A percentile compares a stretch with the other conserved stretches of the same genome.
Evolutionary conservation across 345 rosid species (phyloP).

Genomic region (Salix udensis): DNA sequence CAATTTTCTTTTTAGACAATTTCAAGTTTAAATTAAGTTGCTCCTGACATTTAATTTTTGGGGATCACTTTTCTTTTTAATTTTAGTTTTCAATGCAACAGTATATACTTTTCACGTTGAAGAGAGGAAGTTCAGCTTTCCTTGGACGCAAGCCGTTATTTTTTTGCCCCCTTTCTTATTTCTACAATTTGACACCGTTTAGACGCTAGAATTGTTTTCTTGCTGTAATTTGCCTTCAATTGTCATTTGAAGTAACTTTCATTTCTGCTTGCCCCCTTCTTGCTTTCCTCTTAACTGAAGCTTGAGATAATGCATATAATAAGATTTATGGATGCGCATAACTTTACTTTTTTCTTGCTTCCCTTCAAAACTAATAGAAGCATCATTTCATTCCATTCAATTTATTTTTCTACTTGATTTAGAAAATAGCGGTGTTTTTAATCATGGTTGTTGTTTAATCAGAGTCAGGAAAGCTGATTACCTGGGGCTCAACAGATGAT

Average conservation of each 20-base stretch:
- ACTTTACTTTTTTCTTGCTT: background rate
- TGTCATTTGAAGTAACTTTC: background rate
- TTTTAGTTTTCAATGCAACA: background rate
- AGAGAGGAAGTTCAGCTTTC: background rate
- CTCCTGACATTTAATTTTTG: background rate
- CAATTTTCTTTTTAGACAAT: background rate
- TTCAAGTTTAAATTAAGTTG: background rate
- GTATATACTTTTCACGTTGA: background rate
- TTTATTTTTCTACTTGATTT: background rate
- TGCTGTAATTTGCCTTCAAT: background rate
- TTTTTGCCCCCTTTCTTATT: background rate
- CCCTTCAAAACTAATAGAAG: background rate
- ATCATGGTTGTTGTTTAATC: slow-evolving; percentile 21
- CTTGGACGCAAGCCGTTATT: background rate
- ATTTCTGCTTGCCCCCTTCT: background rate
- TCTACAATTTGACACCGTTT: background rate
- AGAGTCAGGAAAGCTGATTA: slow-evolving; percentile 92
- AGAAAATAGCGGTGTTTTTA: background rate
- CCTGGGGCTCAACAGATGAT: slow-evolving; percentile 99
- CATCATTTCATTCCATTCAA: background rate
- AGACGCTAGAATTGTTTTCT: background rate
- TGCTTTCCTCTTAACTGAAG: slow-evolving; percentile 1
- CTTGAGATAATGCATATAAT: background rate
- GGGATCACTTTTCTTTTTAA: background rate
- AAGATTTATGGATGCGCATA: background rate